Evolutionary conservation across 2,329 filamentous ascomycete species (phyloP), one percentile per base, ranked within the genome.

Genomic region (Curvularia verruculosa): DNA sequence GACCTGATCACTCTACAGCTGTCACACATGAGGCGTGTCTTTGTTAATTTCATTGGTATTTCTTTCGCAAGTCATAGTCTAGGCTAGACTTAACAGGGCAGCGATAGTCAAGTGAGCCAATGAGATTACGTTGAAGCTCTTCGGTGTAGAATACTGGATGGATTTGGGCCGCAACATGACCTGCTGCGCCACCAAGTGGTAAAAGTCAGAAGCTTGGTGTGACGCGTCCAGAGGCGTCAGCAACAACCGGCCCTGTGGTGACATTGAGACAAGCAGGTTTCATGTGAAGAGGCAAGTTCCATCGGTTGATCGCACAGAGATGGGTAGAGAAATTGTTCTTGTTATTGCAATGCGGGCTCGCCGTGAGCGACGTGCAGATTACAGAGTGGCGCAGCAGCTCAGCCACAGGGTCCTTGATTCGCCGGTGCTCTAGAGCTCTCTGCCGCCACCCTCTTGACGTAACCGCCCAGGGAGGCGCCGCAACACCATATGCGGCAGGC

Each of bases 391-490:
- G 53, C 53, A 47, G 34, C n/a, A 3, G 21, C 49, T 41, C 53
- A 52, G 53, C 53, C 53, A 56, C 53, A 47, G 28, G 41, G 8
- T 2, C 24, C 3, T 21, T 53, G 54, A 57, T 53, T 57, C 37
- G 53, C 45, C 36, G 31, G 2, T 34, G 2, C 18, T 28, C 12
- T 29, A 24, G n/a, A 43, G 45, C 44, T 43, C 21, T 31, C 26
- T 24, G 51, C 47, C 44, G 44, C 51, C 29, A 49, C 18, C 29
- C 9, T 47, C 44, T 36, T 47, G 49, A 52, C 49, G 49, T 52
- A 52, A 45, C 49, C 49, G 49, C 49, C 46, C 44, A 52, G 43
- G n/a, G 53, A 63, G 53, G 60, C 60, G 56, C 61, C 54, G 61
- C 59, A 58, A 53, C 40, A 52, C 40, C 49, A 52, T 29, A 21